Conservation (phyloP, 2,329 filamentous ascomycete species). For the Fusarium phyllophilum region DNA sequence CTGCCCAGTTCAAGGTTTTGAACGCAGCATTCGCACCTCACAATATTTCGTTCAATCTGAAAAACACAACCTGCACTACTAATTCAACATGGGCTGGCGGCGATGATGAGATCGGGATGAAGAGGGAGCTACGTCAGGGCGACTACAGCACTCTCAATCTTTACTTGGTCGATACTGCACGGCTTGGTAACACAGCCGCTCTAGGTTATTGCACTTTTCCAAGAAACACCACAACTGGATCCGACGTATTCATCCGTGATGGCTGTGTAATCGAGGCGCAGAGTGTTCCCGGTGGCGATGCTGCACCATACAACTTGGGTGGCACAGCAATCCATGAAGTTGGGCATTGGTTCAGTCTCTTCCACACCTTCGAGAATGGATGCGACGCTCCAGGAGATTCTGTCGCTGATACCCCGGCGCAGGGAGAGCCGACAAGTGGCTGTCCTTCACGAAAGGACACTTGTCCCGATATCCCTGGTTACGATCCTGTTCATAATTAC, state of each 20-base stretch:
- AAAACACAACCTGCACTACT: not conserved
- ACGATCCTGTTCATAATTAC: slow-evolving; percentile 1
- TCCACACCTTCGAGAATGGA: not conserved
- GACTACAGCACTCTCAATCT: slow-evolving; percentile 1
- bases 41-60: not conserved
- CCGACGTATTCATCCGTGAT: not conserved
- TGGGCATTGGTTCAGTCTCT: slow-evolving; percentile 2
- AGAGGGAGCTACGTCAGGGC: not conserved
- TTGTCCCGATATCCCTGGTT: not conserved
- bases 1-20: not conserved
- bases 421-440: not conserved
- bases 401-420: not conserved
- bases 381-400: not conserved
- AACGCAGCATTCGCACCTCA: not conserved
- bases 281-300: not conserved
- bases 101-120: not conserved
- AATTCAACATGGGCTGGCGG: not conserved
- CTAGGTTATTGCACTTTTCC: not conserved
- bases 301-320: not conserved
- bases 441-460: not conserved
- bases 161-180: not conserved
- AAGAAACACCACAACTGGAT: not conserved
- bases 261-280: not conserved
- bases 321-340: not conserved
- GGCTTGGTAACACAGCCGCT: not conserved